Evolutionary conservation across 805 yeast species (phyloP), one percentile per base, ranked within the genome.

Genomic region (Peterozyma toletana): DNA sequence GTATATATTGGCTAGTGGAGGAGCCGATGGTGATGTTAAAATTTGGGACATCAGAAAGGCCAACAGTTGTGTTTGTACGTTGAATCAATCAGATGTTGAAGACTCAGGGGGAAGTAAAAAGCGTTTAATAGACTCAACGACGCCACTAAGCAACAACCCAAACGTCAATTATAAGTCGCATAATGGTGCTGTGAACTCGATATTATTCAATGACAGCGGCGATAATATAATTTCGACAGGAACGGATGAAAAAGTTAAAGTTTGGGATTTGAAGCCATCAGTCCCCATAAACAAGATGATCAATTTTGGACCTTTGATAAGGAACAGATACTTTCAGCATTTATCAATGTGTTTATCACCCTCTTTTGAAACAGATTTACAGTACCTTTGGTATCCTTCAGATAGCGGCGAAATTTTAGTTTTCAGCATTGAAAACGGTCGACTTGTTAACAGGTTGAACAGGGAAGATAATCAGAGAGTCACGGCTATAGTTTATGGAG

Each of bases 1-100:
- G 0, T 63, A 83, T 53, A 48, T 84, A 3, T 64, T 90, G 2
- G 89, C 90, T 0, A 73, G 88, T 3, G 96, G 96, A 1, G 89
- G 91, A 16, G 73, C 77, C 14, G 87, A 83, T 52, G 96, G 97
- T 0, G 81, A 81, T 38, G 80, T 85, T 9, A 72, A 85, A 42
- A 57, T 90, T 0, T 90, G 97, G 97, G 98, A 90, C 57, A 73
- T 88, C 10, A 64, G 98, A 39, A 64, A 84, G 39, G 76, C 86
- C 18, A 68, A 70, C 14, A 73, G 83, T 33, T 82, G 87, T 53
- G 59, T 86, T 18, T 71, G 80, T 37, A 70, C 79, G 13, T 60
- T 87, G 46, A 90, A 87, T 55, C 66, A 78, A 39, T 56, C 55
- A 39, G 40, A 48, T 38, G 53, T 50, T 3, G 55, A 48, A 30